phyloP scores from a whole-genome alignment of 345 rosid species.

The Lumnitzera racemosa region DNA sequence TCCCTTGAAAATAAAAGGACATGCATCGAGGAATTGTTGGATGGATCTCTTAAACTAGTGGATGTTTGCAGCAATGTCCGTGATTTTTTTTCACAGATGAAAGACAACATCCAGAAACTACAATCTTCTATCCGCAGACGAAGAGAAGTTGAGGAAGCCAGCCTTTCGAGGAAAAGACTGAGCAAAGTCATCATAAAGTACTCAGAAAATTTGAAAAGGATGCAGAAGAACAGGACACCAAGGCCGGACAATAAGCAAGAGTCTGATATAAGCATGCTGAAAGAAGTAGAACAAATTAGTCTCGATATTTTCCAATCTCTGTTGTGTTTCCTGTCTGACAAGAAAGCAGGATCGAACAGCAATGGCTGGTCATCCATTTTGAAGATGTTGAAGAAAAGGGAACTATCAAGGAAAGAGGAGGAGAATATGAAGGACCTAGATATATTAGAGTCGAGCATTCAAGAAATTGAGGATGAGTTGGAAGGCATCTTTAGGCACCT shows the following conservation, averaged over 20 bases:
- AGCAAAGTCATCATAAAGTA: neutral
- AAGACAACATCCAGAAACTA: neutral
- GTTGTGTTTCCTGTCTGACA: neutral
- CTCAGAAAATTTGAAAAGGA: neutral
- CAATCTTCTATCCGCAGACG: neutral
- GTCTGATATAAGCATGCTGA: neutral
- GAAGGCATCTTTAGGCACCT: conserved; percentile 1
- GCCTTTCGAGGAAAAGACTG: neutral
- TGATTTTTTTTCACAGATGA: no score
- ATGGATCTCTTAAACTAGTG: conserved; percentile 10
- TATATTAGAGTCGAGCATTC: neutral
- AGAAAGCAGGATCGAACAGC: neutral
- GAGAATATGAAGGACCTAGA: neutral
- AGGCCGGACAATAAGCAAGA: neutral
- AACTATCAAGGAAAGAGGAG: no score
- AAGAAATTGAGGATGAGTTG: conserved; percentile 4
- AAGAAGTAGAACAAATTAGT: neutral
- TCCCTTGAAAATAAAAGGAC: neutral
- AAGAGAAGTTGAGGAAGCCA: neutral
- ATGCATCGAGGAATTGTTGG: conserved; percentile 5
- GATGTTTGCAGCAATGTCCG: no score
- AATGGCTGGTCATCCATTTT: neutral
- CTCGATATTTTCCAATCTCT: conserved; percentile 1
- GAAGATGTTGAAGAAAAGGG: no score
- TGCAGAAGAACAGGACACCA: neutral